These are phyloP conservation scores for Penicillium crystallinum DNA, from an alignment of 495 filamentous ascomycete species.

Conservation along the genomic window DNA sequence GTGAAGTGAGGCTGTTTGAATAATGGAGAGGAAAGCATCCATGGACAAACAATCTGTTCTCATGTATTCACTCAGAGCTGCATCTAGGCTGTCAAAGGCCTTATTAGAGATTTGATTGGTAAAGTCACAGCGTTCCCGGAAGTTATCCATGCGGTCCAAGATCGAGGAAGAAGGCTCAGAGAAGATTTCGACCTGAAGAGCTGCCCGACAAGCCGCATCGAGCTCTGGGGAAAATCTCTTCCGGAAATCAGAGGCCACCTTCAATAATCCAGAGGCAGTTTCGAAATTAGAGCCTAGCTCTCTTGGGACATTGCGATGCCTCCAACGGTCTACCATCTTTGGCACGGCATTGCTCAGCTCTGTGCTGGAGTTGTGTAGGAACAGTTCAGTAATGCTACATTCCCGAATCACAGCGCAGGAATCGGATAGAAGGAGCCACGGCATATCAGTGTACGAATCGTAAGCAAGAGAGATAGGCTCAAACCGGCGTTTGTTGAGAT, in stretches of 20 bases:
- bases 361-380: constrained; percentile 43
- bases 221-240: constrained; percentile 57
- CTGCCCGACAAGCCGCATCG: constrained; percentile 52
- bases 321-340: constrained; percentile 41
- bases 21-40: constrained; percentile 46
- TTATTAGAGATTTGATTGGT: constrained; percentile 70
- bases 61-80: constrained; percentile 35
- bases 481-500: constrained; percentile 79
- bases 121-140: constrained; percentile 69
- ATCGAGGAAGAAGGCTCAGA: constrained; percentile 60
- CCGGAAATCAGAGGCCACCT: constrained; percentile 55
- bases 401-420: constrained; percentile 70
- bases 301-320: constrained; percentile 35
- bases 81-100: constrained; percentile 44
- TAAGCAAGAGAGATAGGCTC: constrained; percentile 72
- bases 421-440: constrained; percentile 79
- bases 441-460: constrained; percentile 63
- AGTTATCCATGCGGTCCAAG: constrained; percentile 60
- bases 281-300: constrained; percentile 37
- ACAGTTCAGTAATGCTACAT: constrained; percentile 70
- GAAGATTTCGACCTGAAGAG: constrained; percentile 64
- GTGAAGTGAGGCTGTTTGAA: constrained; percentile 36
- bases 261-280: constrained; percentile 46
- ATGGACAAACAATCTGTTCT: constrained; percentile 44
- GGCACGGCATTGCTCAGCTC: constrained; percentile 30